Percentiles rank a stretch among this genome's conserved stretches.
These are phyloP conservation scores for Exophiala spinifera DNA, from an alignment of 2,329 filamentous ascomycete genomes.

Conservation along the genomic window DNA sequence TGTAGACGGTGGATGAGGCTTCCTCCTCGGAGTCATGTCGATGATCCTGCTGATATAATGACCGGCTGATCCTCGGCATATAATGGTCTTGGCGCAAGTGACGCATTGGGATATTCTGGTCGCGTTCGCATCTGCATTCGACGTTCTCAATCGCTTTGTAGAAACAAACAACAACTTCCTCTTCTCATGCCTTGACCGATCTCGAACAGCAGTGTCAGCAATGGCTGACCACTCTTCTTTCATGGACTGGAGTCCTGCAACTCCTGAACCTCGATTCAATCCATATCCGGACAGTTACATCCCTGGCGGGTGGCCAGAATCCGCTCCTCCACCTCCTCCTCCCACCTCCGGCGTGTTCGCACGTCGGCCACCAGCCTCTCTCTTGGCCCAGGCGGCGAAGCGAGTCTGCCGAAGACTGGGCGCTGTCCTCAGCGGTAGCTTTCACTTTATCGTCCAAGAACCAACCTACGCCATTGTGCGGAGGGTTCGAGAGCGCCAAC, in stretches of 20 bases:
- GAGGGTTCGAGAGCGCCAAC: conserved; percentile 9
- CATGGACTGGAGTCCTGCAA: conserved; percentile 26
- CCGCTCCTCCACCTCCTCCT: conserved; percentile 4
- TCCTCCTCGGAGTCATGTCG: too few relatives aligned
- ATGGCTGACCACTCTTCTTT: conserved; percentile 25
- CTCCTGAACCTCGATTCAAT: conserved; percentile 14
- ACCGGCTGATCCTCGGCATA: neutral
- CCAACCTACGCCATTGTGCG: conserved; percentile 18
- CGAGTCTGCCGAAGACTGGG: conserved; percentile 16
- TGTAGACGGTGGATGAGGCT: too few relatives aligned
- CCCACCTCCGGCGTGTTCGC: conserved; percentile 14
- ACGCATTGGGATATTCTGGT: neutral
- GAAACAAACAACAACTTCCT: neutral
- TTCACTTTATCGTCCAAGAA: conserved; percentile 7
- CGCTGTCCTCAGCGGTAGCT: neutral
- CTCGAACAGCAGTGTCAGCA: conserved; percentile 3
- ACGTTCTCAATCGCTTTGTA: neutral
- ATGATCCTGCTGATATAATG: neutral
- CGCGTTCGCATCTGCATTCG: neutral
- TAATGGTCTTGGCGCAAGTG: neutral
- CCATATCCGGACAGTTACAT: conserved; percentile 20
- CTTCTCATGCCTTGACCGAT: neutral
- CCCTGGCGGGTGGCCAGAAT: conserved; percentile 23
- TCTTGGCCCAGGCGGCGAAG: conserved; percentile 14
- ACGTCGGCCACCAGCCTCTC: conserved; percentile 7